A percentile compares a stretch with the other conserved stretches of the same genome.
These are phyloP conservation scores for Rhodosorus marinus DNA, from an alignment of 23 red algal genomes.

Conservation along the genomic window DNA sequence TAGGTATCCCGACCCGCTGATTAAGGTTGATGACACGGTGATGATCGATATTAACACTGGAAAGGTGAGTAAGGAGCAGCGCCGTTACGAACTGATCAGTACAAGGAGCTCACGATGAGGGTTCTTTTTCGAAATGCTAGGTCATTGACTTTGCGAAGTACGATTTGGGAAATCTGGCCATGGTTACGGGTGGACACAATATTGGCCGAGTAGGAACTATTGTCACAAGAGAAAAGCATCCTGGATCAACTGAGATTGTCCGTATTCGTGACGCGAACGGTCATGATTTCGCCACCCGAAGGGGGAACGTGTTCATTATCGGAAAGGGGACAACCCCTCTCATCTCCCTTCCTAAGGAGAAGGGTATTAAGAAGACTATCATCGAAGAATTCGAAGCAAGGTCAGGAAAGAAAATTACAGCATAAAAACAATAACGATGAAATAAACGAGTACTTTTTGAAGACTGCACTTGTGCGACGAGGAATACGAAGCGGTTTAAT, in stretches of 20 bases:
- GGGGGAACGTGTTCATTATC: conserved; percentile 89
- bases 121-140: too few relatives aligned
- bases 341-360: conserved; percentile 64
- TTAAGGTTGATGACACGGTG: conserved; percentile 74
- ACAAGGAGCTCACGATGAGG: too few relatives aligned
- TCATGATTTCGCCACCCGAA: conserved; percentile 81
- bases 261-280: conserved; percentile 62
- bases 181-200: conserved; percentile 98
- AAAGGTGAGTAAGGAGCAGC: too few relatives aligned
- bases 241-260: conserved; percentile 83
- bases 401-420: conserved; percentile 9
- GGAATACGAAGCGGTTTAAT: too few relatives aligned
- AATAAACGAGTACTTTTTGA: background rate
- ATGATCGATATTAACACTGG: conserved; percentile 72
- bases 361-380: conserved; percentile 50
- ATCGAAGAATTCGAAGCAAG: too few relatives aligned
- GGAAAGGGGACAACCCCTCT: conserved; percentile 63
- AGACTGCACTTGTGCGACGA: background rate
- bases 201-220: conserved; percentile 88
- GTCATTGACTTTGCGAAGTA: conserved; percentile 88
- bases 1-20: conserved; percentile 83
- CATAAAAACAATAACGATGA: background rate
- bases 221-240: conserved; percentile 78
- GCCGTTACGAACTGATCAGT: too few relatives aligned
- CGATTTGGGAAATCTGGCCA: conserved; percentile 89